Evolutionary conservation across 192 early-diverging fungal species (phyloP).

Genomic region (Dissophora ornata): DNA sequence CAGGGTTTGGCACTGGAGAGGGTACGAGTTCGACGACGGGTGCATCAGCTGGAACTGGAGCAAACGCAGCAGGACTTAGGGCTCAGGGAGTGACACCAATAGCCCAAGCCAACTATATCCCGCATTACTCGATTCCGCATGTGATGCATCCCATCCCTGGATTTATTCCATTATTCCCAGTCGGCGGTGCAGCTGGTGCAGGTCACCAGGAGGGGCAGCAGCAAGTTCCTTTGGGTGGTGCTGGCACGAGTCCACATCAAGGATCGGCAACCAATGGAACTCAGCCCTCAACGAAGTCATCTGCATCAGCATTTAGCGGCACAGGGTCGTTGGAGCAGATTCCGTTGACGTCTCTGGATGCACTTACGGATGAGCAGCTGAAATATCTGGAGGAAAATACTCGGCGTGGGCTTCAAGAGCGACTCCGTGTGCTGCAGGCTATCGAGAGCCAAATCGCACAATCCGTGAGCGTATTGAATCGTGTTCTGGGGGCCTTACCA

Average conservation of each 20-base stretch:
- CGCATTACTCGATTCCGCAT: conserved; percentile 36
- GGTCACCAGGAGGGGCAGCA: conserved; percentile 3
- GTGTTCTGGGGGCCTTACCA: conserved; percentile 57
- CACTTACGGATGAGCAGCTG: conserved; percentile 70
- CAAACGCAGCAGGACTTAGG: not conserved
- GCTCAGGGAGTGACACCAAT: too few species aligned
- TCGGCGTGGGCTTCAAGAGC: conserved; percentile 70
- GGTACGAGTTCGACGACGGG: conserved; percentile 2
- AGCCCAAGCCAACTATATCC: conserved; percentile 23
- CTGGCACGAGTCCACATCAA: conserved; percentile 4
- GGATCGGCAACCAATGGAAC: not conserved
- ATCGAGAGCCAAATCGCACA: conserved; percentile 70
- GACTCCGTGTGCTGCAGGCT: conserved; percentile 71
- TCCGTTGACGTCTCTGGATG: conserved; percentile 55
- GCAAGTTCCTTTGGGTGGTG: not conserved
- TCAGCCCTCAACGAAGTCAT: not conserved
- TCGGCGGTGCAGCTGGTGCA: conserved; percentile 16
- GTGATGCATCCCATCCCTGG: conserved; percentile 50
- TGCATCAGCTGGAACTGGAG: conserved; percentile 27
- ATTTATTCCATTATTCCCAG: conserved; percentile 54
- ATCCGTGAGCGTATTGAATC: conserved; percentile 55
- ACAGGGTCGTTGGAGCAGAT: conserved; percentile 25
- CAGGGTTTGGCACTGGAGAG: not conserved
- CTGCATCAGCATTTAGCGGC: conserved; percentile 10
- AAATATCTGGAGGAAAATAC: conserved; percentile 63